Conservation (phyloP, 108 stramenopile genomes). For the Poteriospumella lacustris region DNA sequence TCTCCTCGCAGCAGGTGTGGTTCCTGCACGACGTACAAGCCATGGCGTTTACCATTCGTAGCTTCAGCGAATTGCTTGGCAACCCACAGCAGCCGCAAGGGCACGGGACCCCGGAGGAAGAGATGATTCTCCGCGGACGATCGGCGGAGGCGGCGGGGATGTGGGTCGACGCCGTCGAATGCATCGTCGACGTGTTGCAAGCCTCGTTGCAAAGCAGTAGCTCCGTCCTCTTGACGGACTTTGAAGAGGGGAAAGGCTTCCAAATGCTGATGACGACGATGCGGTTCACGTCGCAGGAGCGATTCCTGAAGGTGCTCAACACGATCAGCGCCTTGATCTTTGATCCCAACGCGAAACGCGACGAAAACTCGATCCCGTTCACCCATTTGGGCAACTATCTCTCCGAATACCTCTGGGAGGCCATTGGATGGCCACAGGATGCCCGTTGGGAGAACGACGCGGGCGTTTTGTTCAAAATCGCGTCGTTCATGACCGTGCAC, state of each 20-base stretch:
- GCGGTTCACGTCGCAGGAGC: not conserved
- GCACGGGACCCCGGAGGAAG: not conserved
- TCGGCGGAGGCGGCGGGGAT: slow-evolving; percentile 12
- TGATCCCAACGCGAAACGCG: not conserved
- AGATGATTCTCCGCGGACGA: not conserved
- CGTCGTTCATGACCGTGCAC: no score
- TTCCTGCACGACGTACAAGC: slow-evolving; percentile 8
- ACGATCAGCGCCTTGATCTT: not conserved
- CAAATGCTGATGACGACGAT: not conserved
- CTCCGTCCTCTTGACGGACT: slow-evolving; percentile 10
- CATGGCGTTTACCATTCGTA: not conserved
- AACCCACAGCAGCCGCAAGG: not conserved
- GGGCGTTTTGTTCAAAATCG: no score
- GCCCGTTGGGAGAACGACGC: no score
- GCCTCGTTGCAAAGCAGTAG: not conserved
- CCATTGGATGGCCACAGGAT: no score
- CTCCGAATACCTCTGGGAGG: no score
- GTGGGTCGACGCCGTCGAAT: slow-evolving; percentile 9
- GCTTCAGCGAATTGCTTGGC: not conserved
- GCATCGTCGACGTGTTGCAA: not conserved
- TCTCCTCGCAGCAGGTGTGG: slow-evolving; percentile 28
- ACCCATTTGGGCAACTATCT: not conserved
- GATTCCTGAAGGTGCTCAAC: slow-evolving; percentile 10
- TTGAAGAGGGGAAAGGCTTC: not conserved
- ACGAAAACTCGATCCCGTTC: not conserved